A percentile compares a stretch with the other conserved stretches of the same genome.
Conservation (phyloP, 2,329 filamentous ascomycete species). For the Colletotrichum zoysiae region DNA sequence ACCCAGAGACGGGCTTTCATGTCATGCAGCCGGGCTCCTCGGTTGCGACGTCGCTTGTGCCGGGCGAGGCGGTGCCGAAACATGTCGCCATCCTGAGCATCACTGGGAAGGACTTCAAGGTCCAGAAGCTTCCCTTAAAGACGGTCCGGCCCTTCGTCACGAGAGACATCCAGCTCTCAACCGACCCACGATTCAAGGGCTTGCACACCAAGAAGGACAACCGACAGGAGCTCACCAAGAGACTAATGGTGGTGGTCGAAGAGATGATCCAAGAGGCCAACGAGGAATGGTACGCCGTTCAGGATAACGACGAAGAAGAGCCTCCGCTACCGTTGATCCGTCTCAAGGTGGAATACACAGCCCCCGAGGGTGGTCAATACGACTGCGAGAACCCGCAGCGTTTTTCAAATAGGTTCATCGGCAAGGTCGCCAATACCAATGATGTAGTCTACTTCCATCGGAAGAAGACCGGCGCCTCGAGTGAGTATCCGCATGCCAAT, state of each 20-base stretch:
- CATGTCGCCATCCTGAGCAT: slow-evolving; percentile 89
- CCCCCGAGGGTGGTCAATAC: slow-evolving; percentile 86
- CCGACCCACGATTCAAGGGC: slow-evolving; percentile 81
- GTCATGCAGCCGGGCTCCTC: slow-evolving; percentile 99
- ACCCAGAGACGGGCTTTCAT: slow-evolving; percentile 89
- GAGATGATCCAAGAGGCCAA: slow-evolving; percentile 90
- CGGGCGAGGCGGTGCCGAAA: slow-evolving; percentile 91
- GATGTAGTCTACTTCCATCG: slow-evolving; percentile 95
- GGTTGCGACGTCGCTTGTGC: slow-evolving; percentile 90
- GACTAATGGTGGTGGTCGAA: slow-evolving; percentile 83
- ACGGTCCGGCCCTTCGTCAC: slow-evolving; percentile 92
- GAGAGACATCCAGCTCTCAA: slow-evolving; percentile 81
- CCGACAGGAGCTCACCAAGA: slow-evolving; percentile 80
- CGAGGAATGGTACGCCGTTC: slow-evolving; percentile 82
- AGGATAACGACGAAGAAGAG: slow-evolving; percentile 71
- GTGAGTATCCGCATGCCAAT: slow-evolving; percentile 50
- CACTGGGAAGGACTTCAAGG: slow-evolving; percentile 83
- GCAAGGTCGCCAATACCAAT: slow-evolving; percentile 92
- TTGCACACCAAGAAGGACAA: slow-evolving; percentile 88
- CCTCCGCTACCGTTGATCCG: slow-evolving; percentile 86
- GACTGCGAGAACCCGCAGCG: slow-evolving; percentile 96
- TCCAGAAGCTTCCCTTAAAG: slow-evolving; percentile 86
- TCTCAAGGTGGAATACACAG: slow-evolving; percentile 90
- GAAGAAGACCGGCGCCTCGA: slow-evolving; percentile 76
- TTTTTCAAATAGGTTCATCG: slow-evolving; percentile 92